Base-by-base conservation (phyloP, 2,329 filamentous ascomycete genomes). In the Fusarium miscanthi region DNA sequence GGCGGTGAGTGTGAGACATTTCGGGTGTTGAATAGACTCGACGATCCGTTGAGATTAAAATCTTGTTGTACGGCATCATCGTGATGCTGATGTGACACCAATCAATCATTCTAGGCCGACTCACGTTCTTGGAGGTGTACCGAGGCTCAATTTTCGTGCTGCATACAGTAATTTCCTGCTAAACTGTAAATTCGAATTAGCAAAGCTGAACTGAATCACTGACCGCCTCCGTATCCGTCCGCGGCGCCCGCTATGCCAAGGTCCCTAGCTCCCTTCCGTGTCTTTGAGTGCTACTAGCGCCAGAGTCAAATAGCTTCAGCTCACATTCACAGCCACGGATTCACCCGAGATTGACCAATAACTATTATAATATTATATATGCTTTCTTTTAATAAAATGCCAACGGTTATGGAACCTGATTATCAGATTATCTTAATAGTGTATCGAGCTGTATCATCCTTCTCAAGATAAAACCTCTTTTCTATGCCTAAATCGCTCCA, bases 1-100 rank as follows among this genome's bases (percentile, higher is more conserved):
- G 25, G 49, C 49, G 49, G 49, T 53, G 49, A 53, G n/a, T n/a
- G 23, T 53, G 19, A 53, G 49, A 53, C 49, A 40, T 53, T 13
- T 27, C 14, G 33, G 49, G 19, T 30, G 2, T 13, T 13, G 35
- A 5, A 17, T 14, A 35, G 1, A n/a, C 51, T 51, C 27, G 31
- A 45, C 45, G 33, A 61, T n/a, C 7, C 7, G 30, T 38, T 19
- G 25, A 53, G 41, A 21, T 17, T 33, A 2, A n/a, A 4, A 8
- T 7, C 35, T 23, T 11, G 46, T 35, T 31, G 42, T 25, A 48
- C 33, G 12, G 21, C n/a, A 57, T 38, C 2, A 37, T 17, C 13
- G 6, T 45, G 30, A 37, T 35, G 43, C 8, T 45, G 1, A 2
- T 27, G 23, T 51, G 27, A 37, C n/a, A 46, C 21, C 13, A 41